Conservation (phyloP, 306 rosid genomes). For the Cicer cuneatum region DNA sequence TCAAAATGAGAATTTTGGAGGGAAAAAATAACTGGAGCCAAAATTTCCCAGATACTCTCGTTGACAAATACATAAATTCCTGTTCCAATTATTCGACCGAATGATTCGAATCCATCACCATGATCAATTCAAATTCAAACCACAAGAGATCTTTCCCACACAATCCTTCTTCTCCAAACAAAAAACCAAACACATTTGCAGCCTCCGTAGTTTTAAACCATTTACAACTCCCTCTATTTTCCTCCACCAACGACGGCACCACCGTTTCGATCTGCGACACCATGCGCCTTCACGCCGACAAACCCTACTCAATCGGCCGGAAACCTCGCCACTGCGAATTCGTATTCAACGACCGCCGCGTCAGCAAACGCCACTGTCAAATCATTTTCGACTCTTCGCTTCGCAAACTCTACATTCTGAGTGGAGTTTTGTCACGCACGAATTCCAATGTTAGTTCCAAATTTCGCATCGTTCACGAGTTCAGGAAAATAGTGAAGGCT, state of each 20-base stretch:
- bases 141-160: slow-evolving; percentile 38
- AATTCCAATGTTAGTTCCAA: neutral
- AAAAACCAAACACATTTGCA: neutral
- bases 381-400: slow-evolving; percentile 58
- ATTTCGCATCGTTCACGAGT: slow-evolving; percentile 41
- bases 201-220: slow-evolving; percentile 49
- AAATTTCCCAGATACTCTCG: neutral
- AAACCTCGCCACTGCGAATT: slow-evolving; percentile 47
- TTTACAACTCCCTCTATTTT: slow-evolving; percentile 55
- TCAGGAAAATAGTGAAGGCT: slow-evolving; percentile 44
- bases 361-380: slow-evolving; percentile 72
- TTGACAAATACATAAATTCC: neutral
- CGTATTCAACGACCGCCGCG: slow-evolving; percentile 63
- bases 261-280: slow-evolving; percentile 40
- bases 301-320: slow-evolving; percentile 68
- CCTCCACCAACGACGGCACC: slow-evolving; percentile 32
- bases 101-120: slow-evolving; percentile 27
- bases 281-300: slow-evolving; percentile 52
- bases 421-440: slow-evolving; percentile 40
- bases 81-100: neutral
- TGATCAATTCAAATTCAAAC: slow-evolving; percentile 28
- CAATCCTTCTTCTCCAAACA: neutral
- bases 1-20: slow-evolving; percentile 38
- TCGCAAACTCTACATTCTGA: slow-evolving; percentile 59
- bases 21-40: slow-evolving; percentile 23